These are phyloP conservation scores for Balansia obtecta DNA, from an alignment of 2,329 filamentous ascomycete genomes.

Conservation along the genomic window DNA sequence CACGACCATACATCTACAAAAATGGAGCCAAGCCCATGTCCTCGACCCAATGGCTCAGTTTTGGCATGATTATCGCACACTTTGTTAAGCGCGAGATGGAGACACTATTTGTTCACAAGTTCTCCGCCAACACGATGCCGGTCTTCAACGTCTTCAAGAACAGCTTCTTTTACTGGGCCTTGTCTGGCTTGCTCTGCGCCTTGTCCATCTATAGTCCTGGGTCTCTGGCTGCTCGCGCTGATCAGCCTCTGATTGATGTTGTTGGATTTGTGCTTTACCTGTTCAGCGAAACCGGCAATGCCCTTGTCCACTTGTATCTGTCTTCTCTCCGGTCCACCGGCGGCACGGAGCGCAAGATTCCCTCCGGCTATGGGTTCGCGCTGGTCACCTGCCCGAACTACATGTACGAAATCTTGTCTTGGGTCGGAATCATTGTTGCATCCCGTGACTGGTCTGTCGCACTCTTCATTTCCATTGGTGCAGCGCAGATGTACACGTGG, in stretches of 20 bases:
- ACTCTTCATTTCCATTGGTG: conserved; percentile 63
- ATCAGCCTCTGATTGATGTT: conserved; percentile 43
- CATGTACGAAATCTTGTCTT: conserved; percentile 80
- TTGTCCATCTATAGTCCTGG: conserved; percentile 74
- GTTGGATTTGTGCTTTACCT: conserved; percentile 59
- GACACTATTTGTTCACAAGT: conserved; percentile 89
- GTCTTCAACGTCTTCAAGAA: conserved; percentile 87
- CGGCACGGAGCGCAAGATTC: conserved; percentile 79
- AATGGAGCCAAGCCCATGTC: conserved; percentile 38
- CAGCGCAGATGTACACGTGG: conserved; percentile 74
- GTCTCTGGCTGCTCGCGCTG: conserved; percentile 48
- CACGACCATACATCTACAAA: conserved; percentile 52
- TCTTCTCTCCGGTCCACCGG: conserved; percentile 65
- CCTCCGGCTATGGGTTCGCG: conserved; percentile 69
- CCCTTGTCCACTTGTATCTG: conserved; percentile 68
- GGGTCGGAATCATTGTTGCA: conserved; percentile 70
- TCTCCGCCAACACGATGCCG: conserved; percentile 92
- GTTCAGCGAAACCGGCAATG: conserved; percentile 70
- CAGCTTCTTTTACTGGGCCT: conserved; percentile 83
- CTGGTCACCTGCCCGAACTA: conserved; percentile 96
- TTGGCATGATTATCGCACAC: conserved; percentile 65
- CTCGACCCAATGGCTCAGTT: conserved; percentile 59
- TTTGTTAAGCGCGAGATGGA: conserved; percentile 94
- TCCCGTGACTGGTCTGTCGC: conserved; percentile 68
- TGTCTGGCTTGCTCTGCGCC: conserved; percentile 69